Base-by-base conservation (phyloP, 2,329 filamentous ascomycete species). In the Phialemonium atrogriseum region DNA sequence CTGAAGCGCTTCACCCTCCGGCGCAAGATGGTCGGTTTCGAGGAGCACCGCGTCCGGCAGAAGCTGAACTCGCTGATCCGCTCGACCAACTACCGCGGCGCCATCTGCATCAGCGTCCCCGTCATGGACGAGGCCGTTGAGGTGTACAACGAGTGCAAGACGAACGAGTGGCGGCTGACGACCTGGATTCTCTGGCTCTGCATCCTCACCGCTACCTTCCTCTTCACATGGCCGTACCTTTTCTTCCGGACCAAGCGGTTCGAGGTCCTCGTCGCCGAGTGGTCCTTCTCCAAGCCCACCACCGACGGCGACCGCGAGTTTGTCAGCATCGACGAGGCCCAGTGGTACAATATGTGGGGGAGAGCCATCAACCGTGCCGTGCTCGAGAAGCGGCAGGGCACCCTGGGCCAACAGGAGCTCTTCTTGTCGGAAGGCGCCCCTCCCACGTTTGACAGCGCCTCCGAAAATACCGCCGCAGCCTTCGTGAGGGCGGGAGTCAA, bases 221-320 rank as follows among this genome's bases (percentile, higher is more conserved):
- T 87, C 35, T 63, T 87, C 43, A 62, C 71, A 4, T 87, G 82
- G 82, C 82, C 82, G 0, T 69, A 72, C 35, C 63, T 87, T 10
- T 78, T 73, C 55, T 67, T 84, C 49, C 56, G 68, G 12, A 87
- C 82, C 2, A 75, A 72, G 48, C 65, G 72, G 29, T 87, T 78
- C 58, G 69, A 79, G 40, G 76, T 83, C 3, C 67, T 74, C 4
- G 60, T 64, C 14, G 68, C 70, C 1, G 64, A 77, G 20, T 87
- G 79, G 78, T 53, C 60, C 1, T 77, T 68, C 42, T 71, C 68
- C 4, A 45, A 50, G 4, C 39, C 47, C 8, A 49, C 50, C 17
- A 41, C 37, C 3, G 33, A 52, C 16, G 62, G 57, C 17, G 32
- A 47, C 4, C 67, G 58, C 41, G 50, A 56, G 15, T 82, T 75